phyloP scores from a whole-genome alignment of 1,284 basidiomycete species.

The Cronartium ribicola region DNA sequence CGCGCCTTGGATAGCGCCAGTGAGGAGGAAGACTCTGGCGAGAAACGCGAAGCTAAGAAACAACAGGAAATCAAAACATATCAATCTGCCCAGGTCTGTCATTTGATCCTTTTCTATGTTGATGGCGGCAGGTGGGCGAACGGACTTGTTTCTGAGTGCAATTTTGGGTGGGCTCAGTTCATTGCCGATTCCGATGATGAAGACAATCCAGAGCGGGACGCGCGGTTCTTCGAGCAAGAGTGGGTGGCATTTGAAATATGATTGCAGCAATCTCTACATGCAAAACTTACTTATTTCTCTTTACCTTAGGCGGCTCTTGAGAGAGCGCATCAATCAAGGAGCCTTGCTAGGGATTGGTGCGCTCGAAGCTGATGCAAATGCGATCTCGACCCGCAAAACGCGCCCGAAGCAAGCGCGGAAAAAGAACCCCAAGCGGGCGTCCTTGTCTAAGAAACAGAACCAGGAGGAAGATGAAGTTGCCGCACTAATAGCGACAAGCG shows the following conservation, averaged over 20 bases:
- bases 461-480: neutral
- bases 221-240: slow-evolving; percentile 33
- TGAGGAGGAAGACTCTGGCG: neutral
- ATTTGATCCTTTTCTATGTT: neutral
- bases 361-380: neutral
- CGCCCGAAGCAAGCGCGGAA: neutral
- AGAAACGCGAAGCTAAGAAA: slow-evolving; percentile 23
- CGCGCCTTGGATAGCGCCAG: slow-evolving; percentile 4
- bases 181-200: slow-evolving; percentile 34
- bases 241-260: neutral
- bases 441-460: too few relatives aligned
- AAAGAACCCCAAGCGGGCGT: neutral
- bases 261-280: neutral
- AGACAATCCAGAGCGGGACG: slow-evolving; percentile 29
- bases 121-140: neutral
- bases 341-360: neutral
- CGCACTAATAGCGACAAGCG: neutral
- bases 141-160: neutral
- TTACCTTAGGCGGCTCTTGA: slow-evolving; percentile 3
- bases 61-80: slow-evolving; percentile 1
- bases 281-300: neutral
- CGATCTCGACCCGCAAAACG: neutral
- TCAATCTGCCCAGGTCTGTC: slow-evolving; percentile 17
- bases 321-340: slow-evolving; percentile 14
- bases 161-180: slow-evolving; percentile 16